Evolutionary conservation across 176 grass and related monocot genomes (phyloP), one percentile per base, ranked within the genome.

Genomic region (Metroxylon sagu): DNA sequence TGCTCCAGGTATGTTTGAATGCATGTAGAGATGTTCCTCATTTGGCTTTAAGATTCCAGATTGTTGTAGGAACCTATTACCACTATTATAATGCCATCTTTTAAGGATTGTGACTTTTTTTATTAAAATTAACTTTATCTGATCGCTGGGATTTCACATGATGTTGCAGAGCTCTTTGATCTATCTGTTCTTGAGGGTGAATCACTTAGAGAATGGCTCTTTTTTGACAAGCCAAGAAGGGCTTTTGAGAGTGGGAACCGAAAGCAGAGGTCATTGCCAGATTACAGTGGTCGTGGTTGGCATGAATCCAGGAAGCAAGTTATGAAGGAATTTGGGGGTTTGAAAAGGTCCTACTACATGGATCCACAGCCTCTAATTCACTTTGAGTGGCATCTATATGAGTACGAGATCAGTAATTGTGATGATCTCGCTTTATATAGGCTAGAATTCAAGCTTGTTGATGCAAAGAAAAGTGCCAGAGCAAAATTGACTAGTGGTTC

Each of bases 111-210:
- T 7, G 35, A 43, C 12, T 43, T 43, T 43, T 43, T 43, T 43
- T 3, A 8, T 8, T 8, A 35, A 35, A 8, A 8, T 8, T 1
- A 35, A 8, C 3, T 2, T 2, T 43, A 10, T 43, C 35, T 43
- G 35, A 43, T 43, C 12, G 35, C 35, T 43, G 35, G 35, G 35
- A 43, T 43, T 43, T 43, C 12, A 2, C 35, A 14, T 43, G 35
- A 43, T 79, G 4, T 77, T 68, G 52, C 52, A 68, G 65, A 68
- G 65, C 52, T 68, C 17, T 68, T 68, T 48, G 65, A 68, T 68
- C 65, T 68, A 5, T 56, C 52, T 19, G 65, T 68, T 16, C 52
- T 68, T 17, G 52, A 68, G 1, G 65, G 65, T 3, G 65, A 68
- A 43, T 68, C 65, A 17, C 65, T 68, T 56, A 31, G 65, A 48